A percentile compares a stretch with the other conserved stretches of the same genome.
Conservation (phyloP, 345 rosid species). For the Trapa incisa region DNA sequence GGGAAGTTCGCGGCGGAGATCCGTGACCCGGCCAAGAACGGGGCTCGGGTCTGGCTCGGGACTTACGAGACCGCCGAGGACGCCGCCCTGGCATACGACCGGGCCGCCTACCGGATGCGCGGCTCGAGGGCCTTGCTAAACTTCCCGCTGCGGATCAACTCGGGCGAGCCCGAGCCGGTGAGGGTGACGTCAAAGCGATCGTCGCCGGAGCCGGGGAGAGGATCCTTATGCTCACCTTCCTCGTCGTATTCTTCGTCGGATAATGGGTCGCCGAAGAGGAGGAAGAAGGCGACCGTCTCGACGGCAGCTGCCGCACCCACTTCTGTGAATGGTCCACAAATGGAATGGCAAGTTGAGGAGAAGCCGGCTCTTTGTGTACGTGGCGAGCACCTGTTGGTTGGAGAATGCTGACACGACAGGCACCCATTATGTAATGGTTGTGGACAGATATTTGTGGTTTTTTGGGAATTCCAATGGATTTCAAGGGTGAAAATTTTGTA, state of each 20-base stretch:
- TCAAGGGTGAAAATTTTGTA: neutral
- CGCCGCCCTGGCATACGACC: constrained; percentile 92
- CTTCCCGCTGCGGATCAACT: constrained; percentile 79
- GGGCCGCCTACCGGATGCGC: constrained; percentile 92
- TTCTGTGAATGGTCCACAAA: neutral
- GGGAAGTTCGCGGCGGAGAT: constrained; percentile 99
- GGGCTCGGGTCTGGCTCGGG: constrained; percentile 97
- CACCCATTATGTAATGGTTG: neutral
- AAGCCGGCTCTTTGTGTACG: constrained; percentile 23
- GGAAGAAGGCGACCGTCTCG: constrained; percentile 27
- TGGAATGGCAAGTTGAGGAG: constrained; percentile 3
- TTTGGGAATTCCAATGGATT: neutral
- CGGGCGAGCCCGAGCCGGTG: constrained; percentile 95
- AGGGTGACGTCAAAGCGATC: constrained; percentile 74
- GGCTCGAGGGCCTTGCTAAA: constrained; percentile 88
- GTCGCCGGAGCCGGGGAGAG: constrained; percentile 26
- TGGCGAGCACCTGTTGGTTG: constrained; percentile 25
- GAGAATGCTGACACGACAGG: constrained; percentile 6
- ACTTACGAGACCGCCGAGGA: constrained; percentile 97
- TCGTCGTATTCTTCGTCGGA: constrained; percentile 26
- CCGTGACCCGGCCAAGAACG: constrained; percentile 93
- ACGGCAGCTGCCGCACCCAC: neutral
- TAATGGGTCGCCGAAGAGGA: constrained; percentile 42
- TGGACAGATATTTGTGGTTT: neutral
- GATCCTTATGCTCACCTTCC: neutral